phyloP scores from a whole-genome alignment of 202 grass and related monocot genomes.

The Setaria viridis region DNA sequence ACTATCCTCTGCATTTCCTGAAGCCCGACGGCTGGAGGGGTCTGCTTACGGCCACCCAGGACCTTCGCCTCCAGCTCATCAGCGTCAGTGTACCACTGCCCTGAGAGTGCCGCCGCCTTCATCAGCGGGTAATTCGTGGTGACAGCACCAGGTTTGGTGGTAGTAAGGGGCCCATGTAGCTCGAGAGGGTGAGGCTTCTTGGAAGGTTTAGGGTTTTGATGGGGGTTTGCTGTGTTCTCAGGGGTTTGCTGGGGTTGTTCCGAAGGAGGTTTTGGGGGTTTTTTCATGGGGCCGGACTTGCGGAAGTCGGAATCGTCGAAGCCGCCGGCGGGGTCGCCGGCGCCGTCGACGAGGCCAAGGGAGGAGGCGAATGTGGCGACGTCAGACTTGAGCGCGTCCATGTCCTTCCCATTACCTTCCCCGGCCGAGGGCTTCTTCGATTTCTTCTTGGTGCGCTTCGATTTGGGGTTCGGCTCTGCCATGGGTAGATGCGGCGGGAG shows the following conservation, averaged over 20 bases:
- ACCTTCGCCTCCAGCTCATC: slow-evolving; percentile 71
- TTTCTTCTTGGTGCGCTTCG: slow-evolving; percentile 41
- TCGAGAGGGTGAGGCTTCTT: slow-evolving; percentile 87
- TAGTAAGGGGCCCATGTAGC: slow-evolving; percentile 40
- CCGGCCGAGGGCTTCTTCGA: slow-evolving; percentile 37
- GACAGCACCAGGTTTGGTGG: background rate
- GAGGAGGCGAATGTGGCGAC: slow-evolving; percentile 90
- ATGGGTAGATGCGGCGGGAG: slow-evolving; percentile 42
- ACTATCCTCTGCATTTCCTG: slow-evolving; percentile 72
- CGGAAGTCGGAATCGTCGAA: slow-evolving; percentile 96
- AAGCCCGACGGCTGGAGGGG: slow-evolving; percentile 52
- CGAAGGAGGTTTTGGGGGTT: slow-evolving; percentile 40
- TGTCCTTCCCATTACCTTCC: slow-evolving; percentile 39
- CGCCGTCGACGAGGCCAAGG: slow-evolving; percentile 59
- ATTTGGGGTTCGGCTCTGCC: slow-evolving; percentile 50
- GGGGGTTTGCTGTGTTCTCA: slow-evolving; percentile 3
- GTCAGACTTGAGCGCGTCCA: slow-evolving; percentile 79
- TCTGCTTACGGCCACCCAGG: slow-evolving; percentile 52
- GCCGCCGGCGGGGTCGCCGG: slow-evolving; percentile 62
- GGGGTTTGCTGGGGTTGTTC: slow-evolving; percentile 27
- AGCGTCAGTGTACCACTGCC: slow-evolving; percentile 74
- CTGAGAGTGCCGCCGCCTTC: slow-evolving; percentile 63
- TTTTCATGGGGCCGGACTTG: slow-evolving; percentile 71
- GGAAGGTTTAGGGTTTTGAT: slow-evolving; percentile 46
- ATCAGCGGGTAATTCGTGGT: slow-evolving; percentile 65